Base-by-base conservation (phyloP, 208 protist species). In the Borovskyia barvae region DNA sequence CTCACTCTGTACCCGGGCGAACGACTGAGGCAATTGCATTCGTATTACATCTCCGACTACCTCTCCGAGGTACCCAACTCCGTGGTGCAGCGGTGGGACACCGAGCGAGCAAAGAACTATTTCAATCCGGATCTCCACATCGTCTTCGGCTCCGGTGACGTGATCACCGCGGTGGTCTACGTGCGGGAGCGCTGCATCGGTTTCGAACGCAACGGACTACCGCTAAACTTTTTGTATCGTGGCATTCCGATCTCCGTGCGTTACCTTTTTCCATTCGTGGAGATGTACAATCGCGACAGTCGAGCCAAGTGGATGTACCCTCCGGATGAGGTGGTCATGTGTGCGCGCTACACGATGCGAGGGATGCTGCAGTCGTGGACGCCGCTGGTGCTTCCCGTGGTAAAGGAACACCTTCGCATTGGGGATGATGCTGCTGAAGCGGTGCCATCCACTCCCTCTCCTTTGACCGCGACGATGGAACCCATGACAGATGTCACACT, bases 71-170 rank as follows among this genome's bases (percentile, higher is more conserved):
- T 77, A 8, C 50, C 43, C 1, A 61, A 66, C 26, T 54, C 63
- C 30, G 84, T 82, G 55, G 68, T 95, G 51, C 65, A 56, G 14
- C 68, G 66, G 26, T 55, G 88, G 40, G 61, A 77, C 35, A 61
- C 28, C 30, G 64, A 40, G 19, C 46, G 47, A 15, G 30, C 28
- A 12, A 53, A 75, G 33, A 53, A 91, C 47, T 95, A 87, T 80
- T 63, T 93, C 33, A 79, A 76, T 29, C 42, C 62, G n/a, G 79
- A 82, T 20, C 71, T 82, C 12, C 55, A 52, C 36, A 81, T 90
- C 47, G 72, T 95, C 51, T 95, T 89, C 64, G 85, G 85, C 30
- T 90, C 81, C 25, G 89, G 81, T 30, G 89, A 95, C 57, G 74
- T 93, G 19, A 82, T 95, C 49, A 95, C 89, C 29, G 80, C 90